A percentile compares a stretch with the other conserved stretches of the same genome.
Conservation (phyloP, 2,329 filamentous ascomycete species). For the Colletotrichum abscissum region DNA sequence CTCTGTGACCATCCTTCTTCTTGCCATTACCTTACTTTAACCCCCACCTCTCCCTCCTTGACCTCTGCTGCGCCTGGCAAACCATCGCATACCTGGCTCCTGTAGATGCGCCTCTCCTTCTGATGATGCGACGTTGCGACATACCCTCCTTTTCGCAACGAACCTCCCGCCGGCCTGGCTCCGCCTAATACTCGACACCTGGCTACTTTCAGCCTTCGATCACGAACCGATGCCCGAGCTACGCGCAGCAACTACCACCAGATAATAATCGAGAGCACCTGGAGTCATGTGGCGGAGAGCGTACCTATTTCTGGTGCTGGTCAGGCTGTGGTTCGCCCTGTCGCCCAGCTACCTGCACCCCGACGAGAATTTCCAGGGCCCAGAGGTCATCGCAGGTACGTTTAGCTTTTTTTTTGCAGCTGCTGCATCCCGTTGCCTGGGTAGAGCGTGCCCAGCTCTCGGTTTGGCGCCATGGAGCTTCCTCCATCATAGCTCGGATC, state of each 20-base stretch:
- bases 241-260: constrained; percentile 35
- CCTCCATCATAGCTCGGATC: constrained; percentile 18
- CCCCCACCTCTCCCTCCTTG: background rate
- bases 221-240: constrained; percentile 39
- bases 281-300: constrained; percentile 87
- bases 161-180: constrained; percentile 7
- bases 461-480: constrained; percentile 14
- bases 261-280: constrained; percentile 2
- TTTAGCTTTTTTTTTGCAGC: constrained; percentile 35
- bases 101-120: constrained; percentile 22
- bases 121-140: constrained; percentile 35
- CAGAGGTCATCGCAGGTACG: constrained; percentile 95
- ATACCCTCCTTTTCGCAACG: constrained; percentile 9
- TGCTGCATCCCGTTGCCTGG: background rate
- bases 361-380: constrained; percentile 98
- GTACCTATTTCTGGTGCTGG: constrained; percentile 85
- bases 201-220: background rate
- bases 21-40: background rate
- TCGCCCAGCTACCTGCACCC: constrained; percentile 97
- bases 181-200: constrained; percentile 1
- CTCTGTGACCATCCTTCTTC: constrained; percentile 7
- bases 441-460: background rate
- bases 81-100: constrained; percentile 18
- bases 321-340: constrained; percentile 93
- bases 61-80: background rate